phyloP scores from a whole-genome alignment of 495 filamentous ascomycete species.

The Trichoderma gamsii region DNA sequence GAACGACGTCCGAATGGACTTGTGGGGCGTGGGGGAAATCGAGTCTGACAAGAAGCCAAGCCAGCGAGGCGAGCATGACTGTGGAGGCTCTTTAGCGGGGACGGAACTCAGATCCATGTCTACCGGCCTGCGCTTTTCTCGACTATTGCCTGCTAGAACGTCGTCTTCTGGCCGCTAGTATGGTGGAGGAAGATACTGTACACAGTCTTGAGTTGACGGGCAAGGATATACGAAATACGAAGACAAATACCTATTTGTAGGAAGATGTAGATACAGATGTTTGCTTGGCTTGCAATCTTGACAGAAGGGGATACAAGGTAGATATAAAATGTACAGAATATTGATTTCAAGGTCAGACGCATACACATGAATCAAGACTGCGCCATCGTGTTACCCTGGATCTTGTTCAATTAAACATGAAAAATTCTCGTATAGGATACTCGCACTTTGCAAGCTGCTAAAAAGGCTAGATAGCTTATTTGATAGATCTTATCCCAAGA shows the following conservation, averaged over 20 bases:
- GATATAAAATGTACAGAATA: too few relatives aligned
- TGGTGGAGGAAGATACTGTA: neutral
- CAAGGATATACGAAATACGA: neutral
- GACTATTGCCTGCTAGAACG: neutral
- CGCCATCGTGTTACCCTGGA: too few relatives aligned
- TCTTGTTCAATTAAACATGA: too few relatives aligned
- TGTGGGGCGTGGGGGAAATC: constrained; percentile 7
- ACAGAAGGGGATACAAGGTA: too few relatives aligned
- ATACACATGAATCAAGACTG: too few relatives aligned
- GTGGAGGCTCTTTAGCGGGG: constrained; percentile 3
- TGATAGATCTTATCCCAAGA: too few relatives aligned
- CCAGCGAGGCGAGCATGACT: neutral
- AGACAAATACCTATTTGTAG: neutral
- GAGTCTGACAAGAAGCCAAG: constrained; percentile 3
- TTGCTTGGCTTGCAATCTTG: too few relatives aligned
- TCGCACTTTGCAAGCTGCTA: too few relatives aligned
- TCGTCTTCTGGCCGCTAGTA: neutral
- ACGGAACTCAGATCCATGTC: constrained; percentile 1
- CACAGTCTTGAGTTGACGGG: neutral
- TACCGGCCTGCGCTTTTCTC: neutral
- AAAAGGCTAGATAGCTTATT: too few relatives aligned
- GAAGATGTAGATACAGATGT: neutral
- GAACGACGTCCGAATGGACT: neutral
- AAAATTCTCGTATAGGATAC: too few relatives aligned
- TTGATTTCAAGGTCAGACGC: too few relatives aligned